A percentile compares a stretch with the other conserved stretches of the same genome.
These are phyloP conservation scores for Akebia trifoliata DNA, from an alignment of 164 flowering plant species.

Conservation along the genomic window DNA sequence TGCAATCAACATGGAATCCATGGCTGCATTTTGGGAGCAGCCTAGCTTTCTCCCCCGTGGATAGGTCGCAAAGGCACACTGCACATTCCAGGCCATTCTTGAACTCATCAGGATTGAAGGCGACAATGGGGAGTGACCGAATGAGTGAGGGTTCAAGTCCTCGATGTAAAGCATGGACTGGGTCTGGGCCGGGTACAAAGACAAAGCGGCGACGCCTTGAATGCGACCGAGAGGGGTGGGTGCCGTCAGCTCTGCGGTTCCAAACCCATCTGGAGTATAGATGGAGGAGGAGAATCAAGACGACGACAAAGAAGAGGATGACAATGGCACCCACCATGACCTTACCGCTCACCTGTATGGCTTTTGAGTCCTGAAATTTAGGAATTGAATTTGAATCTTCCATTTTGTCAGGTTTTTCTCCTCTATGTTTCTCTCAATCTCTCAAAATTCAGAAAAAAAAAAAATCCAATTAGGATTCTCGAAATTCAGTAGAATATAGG, in stretches of 20 bases:
- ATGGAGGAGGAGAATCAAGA: conserved; percentile 64
- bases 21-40: conserved; percentile 69
- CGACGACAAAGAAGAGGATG: conserved; percentile 49
- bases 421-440: too few relatives aligned
- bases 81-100: conserved; percentile 69
- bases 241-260: too few relatives aligned
- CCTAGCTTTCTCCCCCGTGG: conserved; percentile 54
- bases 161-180: conserved; percentile 7
- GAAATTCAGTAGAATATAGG: too few relatives aligned
- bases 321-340: conserved; percentile 55
- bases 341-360: conserved; percentile 40
- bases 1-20: conserved; percentile 76
- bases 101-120: conserved; percentile 31
- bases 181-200: conserved; percentile 34
- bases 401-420: too few relatives aligned
- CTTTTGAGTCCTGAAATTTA: too few relatives aligned
- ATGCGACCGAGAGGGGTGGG: too few relatives aligned
- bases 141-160: conserved; percentile 62
- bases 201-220: conserved; percentile 57
- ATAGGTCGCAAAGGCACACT: conserved; percentile 59
- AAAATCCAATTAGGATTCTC: too few relatives aligned
- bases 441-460: too few relatives aligned
- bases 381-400: too few relatives aligned
- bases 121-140: conserved; percentile 38
- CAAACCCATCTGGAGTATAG: conserved; percentile 71